Base-by-base conservation (phyloP, 2,329 filamentous ascomycete species). In the Ilyonectria destructans region DNA sequence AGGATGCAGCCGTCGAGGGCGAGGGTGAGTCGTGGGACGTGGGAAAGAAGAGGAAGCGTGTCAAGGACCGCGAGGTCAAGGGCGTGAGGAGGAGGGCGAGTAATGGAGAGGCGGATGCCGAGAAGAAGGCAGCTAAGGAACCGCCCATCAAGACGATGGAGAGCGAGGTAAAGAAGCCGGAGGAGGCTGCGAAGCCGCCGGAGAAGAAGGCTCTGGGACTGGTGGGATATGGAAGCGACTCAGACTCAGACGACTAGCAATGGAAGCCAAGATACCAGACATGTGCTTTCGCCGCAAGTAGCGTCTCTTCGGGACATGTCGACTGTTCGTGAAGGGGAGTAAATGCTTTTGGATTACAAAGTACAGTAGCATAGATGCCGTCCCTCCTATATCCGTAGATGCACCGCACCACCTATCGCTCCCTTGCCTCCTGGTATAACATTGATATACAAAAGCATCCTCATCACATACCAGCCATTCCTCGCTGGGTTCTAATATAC, bases 181-280 rank as follows among this genome's bases (percentile, higher is more conserved):
- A 45, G 19, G 48, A 68, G 46, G 31, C 35, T 29, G 51, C 46
- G 55, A 56, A 51, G 19, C 67, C 48, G 23, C 68, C 71, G 9
- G 67, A 72, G 66, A 75, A 75, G 71, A 76, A 75, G 71, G 52
- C 68, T 7, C 43, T 84, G 52, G 83, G 82, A 0, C 75, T 90
- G 45, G 88, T 90, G 13, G 84, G 82, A 65, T 91, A 90, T 69
- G 88, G 85, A 45, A 76, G 74, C 48, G 71, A 76, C 6, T 90
- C 88, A 1, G 88, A 89, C 52, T 82, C 6, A 4, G 26, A 79
- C 37, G 85, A 87, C 77, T 76, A 71, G 68, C 60, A 23, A 54
- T 19, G n/a, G 31, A 54, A 21, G 29, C 17, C 21, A 57, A 51
- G 19, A 48, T 37, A 63, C n/a, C 40, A 21, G n/a, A 48, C 8